A percentile compares a stretch with the other conserved stretches of the same genome.
These are phyloP conservation scores for Juglanconis sp. DNA, from an alignment of 2,329 filamentous ascomycete species.

Conservation along the genomic window DNA sequence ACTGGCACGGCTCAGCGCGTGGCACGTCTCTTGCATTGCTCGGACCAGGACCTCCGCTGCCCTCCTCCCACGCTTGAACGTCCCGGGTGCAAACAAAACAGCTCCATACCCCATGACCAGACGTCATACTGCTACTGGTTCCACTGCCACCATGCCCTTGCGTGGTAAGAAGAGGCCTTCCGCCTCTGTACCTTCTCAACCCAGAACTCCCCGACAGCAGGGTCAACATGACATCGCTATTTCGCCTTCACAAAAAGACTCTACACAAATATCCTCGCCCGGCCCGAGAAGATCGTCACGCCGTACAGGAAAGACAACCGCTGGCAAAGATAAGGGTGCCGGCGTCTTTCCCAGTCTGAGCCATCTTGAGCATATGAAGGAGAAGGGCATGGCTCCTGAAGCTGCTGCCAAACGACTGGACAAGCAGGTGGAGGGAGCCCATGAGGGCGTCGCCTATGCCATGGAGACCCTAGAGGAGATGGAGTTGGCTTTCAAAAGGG, in stretches of 20 bases:
- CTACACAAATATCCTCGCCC: not conserved
- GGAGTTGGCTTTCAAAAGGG: slow-evolving; percentile 43
- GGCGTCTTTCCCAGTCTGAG: not conserved
- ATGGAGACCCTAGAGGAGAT: slow-evolving; percentile 47
- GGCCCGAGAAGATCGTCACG: slow-evolving; percentile 8
- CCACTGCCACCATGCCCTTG: slow-evolving; percentile 8
- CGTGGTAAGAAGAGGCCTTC: slow-evolving; percentile 4
- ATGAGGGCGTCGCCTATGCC: slow-evolving; percentile 34
- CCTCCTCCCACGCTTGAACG: not conserved
- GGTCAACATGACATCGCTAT: not conserved
- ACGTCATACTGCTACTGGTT: slow-evolving; percentile 12
- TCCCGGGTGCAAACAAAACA: not conserved
- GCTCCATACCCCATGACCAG: not conserved
- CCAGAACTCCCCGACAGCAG: not conserved
- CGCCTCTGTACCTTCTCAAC: not conserved
- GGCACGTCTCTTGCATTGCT: not conserved
- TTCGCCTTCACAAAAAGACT: not conserved
- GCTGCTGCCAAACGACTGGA: not conserved
- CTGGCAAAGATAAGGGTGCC: not conserved
- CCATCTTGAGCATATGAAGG: not conserved
- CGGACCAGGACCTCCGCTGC: slow-evolving; percentile 3
- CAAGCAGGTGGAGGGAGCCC: not conserved
- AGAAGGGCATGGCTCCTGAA: not conserved
- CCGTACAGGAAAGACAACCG: not conserved
- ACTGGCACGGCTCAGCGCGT: not conserved